These are phyloP conservation scores for Trametopsis cervina DNA, from an alignment of 768 basidiomycete species.

Conservation along the genomic window DNA sequence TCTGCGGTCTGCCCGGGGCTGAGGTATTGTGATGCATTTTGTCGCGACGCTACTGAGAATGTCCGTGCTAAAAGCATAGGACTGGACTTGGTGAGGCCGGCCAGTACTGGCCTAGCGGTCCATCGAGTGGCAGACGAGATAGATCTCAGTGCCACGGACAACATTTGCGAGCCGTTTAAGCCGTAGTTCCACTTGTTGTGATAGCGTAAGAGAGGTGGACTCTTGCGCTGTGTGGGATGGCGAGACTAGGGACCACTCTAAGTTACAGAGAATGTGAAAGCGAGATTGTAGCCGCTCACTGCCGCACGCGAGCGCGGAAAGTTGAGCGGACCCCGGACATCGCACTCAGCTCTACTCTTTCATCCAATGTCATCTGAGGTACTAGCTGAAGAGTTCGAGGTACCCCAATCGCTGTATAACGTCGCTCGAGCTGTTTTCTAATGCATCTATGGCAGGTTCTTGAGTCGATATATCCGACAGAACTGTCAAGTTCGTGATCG, in stretches of 20 bases:
- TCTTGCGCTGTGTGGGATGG: too few species aligned
- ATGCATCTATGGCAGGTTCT: too few species aligned
- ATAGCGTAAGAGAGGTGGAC: not conserved
- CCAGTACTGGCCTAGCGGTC: not conserved
- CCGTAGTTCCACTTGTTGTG: not conserved
- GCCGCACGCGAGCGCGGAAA: too few species aligned
- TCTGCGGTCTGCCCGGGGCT: not conserved
- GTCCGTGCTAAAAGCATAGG: not conserved
- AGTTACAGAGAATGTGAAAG: too few species aligned
- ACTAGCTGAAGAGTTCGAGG: conserved; percentile 89
- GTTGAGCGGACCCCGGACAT: conserved; percentile 13
- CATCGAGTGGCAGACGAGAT: too few species aligned
- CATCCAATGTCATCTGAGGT: conserved; percentile 56
- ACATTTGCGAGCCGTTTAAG: not conserved
- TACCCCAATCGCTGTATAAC: conserved; percentile 25
- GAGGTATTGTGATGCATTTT: too few species aligned
- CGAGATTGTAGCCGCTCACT: not conserved
- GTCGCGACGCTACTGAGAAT: too few species aligned
- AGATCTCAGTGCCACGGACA: not conserved
- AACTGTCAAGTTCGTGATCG: conserved; percentile 76
- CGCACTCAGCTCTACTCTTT: conserved; percentile 10
- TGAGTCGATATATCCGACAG: conserved; percentile 94
- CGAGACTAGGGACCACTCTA: too few species aligned
- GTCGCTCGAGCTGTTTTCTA: conserved; percentile 1
- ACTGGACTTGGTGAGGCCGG: not conserved